A percentile compares a stretch with the other conserved stretches of the same genome.
Evolutionary conservation across 1,284 basidiomycete species (phyloP).

Genomic region (Paramarasmius palmivorus): DNA sequence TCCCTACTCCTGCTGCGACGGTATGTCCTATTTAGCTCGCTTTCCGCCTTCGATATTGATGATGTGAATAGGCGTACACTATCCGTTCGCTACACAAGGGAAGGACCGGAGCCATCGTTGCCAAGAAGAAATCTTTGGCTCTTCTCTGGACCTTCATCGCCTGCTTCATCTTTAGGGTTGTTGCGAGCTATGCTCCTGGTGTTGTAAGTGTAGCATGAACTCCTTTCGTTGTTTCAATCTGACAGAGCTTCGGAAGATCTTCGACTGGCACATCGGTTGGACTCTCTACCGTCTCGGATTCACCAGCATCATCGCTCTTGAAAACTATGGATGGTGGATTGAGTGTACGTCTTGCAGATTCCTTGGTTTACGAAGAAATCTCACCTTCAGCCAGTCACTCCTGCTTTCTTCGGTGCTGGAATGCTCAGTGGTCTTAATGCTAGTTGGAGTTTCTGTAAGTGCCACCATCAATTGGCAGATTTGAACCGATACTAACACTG

Average conservation of each 20-base stretch:
- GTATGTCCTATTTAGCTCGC: constrained; percentile 29
- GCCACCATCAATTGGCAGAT: neutral
- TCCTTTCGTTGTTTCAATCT: neutral
- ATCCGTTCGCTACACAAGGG: constrained; percentile 64
- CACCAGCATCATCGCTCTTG: constrained; percentile 60
- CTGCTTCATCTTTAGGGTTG: constrained; percentile 55
- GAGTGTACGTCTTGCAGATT: constrained; percentile 36
- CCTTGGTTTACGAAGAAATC: constrained; percentile 9
- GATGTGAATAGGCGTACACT: constrained; percentile 45
- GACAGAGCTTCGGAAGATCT: constrained; percentile 37
- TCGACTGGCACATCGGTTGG: constrained; percentile 72
- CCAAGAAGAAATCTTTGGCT: constrained; percentile 58
- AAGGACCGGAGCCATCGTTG: constrained; percentile 46
- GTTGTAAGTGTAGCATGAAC: constrained; percentile 33
- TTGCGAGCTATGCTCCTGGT: constrained; percentile 62
- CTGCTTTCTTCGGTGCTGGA: constrained; percentile 70
- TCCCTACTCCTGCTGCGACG: constrained; percentile 71
- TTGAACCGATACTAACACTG: constrained; percentile 1
- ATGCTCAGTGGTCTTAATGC: constrained; percentile 69
- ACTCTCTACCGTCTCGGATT: constrained; percentile 63
- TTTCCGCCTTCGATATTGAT: neutral
- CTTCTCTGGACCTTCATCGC: constrained; percentile 49
- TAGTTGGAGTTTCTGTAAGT: constrained; percentile 62
- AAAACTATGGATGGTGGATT: constrained; percentile 58
- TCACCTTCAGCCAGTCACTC: constrained; percentile 44